These are phyloP conservation scores for Pichia heedii DNA, from an alignment of 805 yeast genomes.

Conservation along the genomic window DNA sequence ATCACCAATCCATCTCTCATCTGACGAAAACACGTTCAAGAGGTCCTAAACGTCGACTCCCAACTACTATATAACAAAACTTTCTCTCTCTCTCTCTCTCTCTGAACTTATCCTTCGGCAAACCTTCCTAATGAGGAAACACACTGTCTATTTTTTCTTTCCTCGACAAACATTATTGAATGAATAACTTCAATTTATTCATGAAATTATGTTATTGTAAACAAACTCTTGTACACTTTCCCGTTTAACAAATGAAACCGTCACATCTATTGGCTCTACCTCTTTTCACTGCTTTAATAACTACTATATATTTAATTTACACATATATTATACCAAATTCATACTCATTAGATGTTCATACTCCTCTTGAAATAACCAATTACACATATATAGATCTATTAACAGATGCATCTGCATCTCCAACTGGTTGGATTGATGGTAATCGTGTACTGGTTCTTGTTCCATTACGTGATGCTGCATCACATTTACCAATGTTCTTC, in stretches of 20 bases:
- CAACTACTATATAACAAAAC: constrained; percentile 19
- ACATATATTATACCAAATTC: no score
- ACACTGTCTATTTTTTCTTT: no score
- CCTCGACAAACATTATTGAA: no score
- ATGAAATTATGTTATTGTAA: no score
- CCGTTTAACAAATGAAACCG: no score
- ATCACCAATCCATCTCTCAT: constrained; percentile 32
- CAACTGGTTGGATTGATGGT: constrained; percentile 45
- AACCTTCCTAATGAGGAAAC: neutral
- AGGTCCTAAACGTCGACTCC: constrained; percentile 45
- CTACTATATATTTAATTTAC: neutral
- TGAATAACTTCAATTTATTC: no score
- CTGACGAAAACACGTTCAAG: constrained; percentile 38
- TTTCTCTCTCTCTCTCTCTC: neutral
- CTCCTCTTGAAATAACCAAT: neutral
- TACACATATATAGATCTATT: constrained; percentile 29
- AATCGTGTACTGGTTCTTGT: constrained; percentile 49
- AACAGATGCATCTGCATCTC: constrained; percentile 31
- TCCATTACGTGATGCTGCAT: constrained; percentile 51
- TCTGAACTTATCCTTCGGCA: neutral
- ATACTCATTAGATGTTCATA: neutral
- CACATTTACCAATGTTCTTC: constrained; percentile 54
- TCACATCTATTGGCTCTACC: no score
- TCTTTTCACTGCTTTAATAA: no score
- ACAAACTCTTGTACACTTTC: no score